phyloP scores from a whole-genome alignment of 371 early-diverging fungal genomes.

The Mucor racemosus region DNA sequence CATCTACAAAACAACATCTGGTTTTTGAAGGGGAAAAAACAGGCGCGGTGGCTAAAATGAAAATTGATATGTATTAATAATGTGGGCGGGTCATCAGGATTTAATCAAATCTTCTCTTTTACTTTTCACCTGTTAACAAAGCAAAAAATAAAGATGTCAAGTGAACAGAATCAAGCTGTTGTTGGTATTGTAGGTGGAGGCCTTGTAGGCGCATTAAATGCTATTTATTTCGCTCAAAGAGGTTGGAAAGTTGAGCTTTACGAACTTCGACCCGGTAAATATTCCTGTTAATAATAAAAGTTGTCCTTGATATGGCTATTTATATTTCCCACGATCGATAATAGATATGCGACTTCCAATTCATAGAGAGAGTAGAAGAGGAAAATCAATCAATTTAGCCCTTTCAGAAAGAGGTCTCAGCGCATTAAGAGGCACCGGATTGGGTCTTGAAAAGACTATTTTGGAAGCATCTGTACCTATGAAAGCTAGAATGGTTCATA shows the following conservation, averaged over 20 bases:
- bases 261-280: slow-evolving; percentile 90
- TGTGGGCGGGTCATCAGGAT: too few relatives aligned
- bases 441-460: slow-evolving; percentile 68
- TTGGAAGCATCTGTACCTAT: slow-evolving; percentile 84
- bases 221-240: slow-evolving; percentile 90
- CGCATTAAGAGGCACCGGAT: slow-evolving; percentile 76
- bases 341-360: slow-evolving; percentile 73
- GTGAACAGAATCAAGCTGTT: slow-evolving; percentile 20
- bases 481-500: slow-evolving; percentile 94
- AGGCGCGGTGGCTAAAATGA: too few relatives aligned
- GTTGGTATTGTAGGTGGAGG: slow-evolving; percentile 92
- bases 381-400: slow-evolving; percentile 94
- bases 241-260: slow-evolving; percentile 90
- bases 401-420: slow-evolving; percentile 89
- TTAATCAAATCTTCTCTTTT: too few relatives aligned
- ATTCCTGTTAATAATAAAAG: too few relatives aligned
- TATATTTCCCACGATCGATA: slow-evolving; percentile 4
- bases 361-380: slow-evolving; percentile 59
- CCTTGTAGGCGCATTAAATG: slow-evolving; percentile 88
- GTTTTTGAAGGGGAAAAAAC: too few relatives aligned
- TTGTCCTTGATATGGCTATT: not conserved
- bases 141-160: slow-evolving; percentile 12
- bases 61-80: too few relatives aligned
- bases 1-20: too few relatives aligned
- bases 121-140: too few relatives aligned